Conservation (phyloP, 179 eudicot genomes). For the Corrigiola litoralis region DNA sequence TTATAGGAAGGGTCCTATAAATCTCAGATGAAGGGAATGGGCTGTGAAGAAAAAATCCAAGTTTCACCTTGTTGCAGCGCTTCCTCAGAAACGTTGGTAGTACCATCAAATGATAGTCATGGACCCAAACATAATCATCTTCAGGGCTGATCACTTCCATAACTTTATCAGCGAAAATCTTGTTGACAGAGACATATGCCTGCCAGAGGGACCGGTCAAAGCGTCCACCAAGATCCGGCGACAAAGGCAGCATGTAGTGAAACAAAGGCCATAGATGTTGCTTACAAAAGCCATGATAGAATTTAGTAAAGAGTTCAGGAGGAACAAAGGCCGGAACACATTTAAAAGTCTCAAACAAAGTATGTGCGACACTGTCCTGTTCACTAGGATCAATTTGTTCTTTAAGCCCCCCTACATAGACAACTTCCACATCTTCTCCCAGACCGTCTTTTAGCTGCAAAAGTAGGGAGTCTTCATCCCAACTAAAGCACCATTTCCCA, state of each 20-base stretch:
- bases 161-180: constrained; percentile 88
- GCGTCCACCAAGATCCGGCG: constrained; percentile 83
- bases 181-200: constrained; percentile 90
- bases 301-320: constrained; percentile 61
- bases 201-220: constrained; percentile 86
- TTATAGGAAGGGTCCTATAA: constrained; percentile 68
- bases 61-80: constrained; percentile 69
- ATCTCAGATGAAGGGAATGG: constrained; percentile 89
- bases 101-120: constrained; percentile 88
- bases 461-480: constrained; percentile 94
- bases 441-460: constrained; percentile 84
- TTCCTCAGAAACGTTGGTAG: constrained; percentile 76
- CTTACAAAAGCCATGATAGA: constrained; percentile 79
- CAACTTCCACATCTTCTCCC: constrained; percentile 71
- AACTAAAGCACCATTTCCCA: constrained; percentile 66
- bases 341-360: constrained; percentile 62
- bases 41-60: constrained; percentile 84
- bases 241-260: constrained; percentile 89
- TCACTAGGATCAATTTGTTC: constrained; percentile 61
- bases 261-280: constrained; percentile 78
- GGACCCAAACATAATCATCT: constrained; percentile 88
- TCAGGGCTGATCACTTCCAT: constrained; percentile 90
- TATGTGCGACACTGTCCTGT: constrained; percentile 74
- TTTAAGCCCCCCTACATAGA: constrained; percentile 66
- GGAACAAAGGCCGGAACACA: constrained; percentile 84